A percentile compares a stretch with the other conserved stretches of the same genome.
These are phyloP conservation scores for Rhododendron vialii DNA, from an alignment of 148 eudicot genomes.

Conservation along the genomic window DNA sequence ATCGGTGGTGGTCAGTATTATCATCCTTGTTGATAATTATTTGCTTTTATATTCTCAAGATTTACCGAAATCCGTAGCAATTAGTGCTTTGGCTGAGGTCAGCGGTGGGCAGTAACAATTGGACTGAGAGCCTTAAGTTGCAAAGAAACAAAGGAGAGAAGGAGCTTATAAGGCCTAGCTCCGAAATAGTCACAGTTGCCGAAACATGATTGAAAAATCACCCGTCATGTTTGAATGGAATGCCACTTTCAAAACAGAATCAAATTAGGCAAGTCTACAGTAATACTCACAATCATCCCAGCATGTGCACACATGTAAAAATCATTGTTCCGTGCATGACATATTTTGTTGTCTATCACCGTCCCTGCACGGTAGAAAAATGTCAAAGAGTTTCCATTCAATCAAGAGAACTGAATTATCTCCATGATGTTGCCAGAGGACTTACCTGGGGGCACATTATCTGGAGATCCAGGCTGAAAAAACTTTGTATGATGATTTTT, in stretches of 20 bases:
- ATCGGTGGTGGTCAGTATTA: no score
- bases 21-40: background rate
- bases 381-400: background rate
- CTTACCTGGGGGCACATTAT: constrained; percentile 88
- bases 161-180: background rate
- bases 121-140: background rate
- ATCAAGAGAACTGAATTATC: background rate
- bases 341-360: constrained; percentile 72
- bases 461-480: constrained; percentile 69
- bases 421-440: background rate
- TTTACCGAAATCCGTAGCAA: background rate
- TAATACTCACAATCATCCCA: constrained; percentile 81
- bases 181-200: background rate
- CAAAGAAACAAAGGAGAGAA: background rate
- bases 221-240: background rate
- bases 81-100: background rate
- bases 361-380: constrained; percentile 52
- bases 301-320: constrained; percentile 93
- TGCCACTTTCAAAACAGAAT: background rate
- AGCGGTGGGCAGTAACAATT: background rate
- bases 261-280: background rate
- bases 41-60: background rate
- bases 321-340: constrained; percentile 87
- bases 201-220: background rate
- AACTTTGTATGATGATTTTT: constrained; percentile 92